Evolutionary conservation across 202 grass and related monocot species (phyloP).

Genomic region (Digitaria exilis): DNA sequence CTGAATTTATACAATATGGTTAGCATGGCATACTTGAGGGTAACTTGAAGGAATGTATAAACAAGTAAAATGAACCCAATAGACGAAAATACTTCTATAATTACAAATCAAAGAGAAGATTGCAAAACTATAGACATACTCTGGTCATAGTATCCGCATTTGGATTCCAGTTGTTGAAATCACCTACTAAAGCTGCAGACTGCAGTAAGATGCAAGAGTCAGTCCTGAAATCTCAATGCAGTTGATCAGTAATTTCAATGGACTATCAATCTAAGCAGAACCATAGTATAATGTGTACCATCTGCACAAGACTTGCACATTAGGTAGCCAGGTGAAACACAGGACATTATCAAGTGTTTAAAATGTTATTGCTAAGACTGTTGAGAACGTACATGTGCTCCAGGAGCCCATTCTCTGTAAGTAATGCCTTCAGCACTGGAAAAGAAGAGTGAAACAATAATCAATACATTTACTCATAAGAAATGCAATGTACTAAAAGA

Average conservation of each 20-base stretch:
- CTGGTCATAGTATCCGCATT: slow-evolving; percentile 73
- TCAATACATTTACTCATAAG: slow-evolving; percentile 12
- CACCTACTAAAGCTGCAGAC: slow-evolving; percentile 88
- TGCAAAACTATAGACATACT: slow-evolving; percentile 50
- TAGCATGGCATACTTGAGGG: background rate
- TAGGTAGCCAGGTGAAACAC: slow-evolving; percentile 3
- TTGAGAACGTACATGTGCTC: slow-evolving; percentile 66
- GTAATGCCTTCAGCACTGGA: slow-evolving; percentile 81
- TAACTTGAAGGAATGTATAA: slow-evolving; percentile 23
- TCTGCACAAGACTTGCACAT: background rate
- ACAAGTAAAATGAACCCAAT: slow-evolving; percentile 33
- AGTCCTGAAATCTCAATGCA: slow-evolving; percentile 29
- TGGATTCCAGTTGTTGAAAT: slow-evolving; percentile 98
- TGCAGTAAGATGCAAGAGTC: slow-evolving; percentile 52
- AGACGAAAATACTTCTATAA: slow-evolving; percentile 28
- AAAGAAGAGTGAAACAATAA: background rate
- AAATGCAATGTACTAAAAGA: background rate
- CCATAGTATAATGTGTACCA: background rate
- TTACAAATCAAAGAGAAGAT: slow-evolving; percentile 24
- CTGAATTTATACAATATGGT: slow-evolving; percentile 16
- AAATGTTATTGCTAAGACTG: slow-evolving; percentile 31
- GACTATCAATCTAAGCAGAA: slow-evolving; percentile 13
- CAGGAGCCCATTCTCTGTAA: slow-evolving; percentile 90
- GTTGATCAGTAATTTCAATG: background rate
- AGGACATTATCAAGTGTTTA: slow-evolving; percentile 7